Evolutionary conservation across 1,284 basidiomycete genomes (phyloP), one percentile per base, ranked within the genome.

Genomic region (Papiliotrema fonsecae): DNA sequence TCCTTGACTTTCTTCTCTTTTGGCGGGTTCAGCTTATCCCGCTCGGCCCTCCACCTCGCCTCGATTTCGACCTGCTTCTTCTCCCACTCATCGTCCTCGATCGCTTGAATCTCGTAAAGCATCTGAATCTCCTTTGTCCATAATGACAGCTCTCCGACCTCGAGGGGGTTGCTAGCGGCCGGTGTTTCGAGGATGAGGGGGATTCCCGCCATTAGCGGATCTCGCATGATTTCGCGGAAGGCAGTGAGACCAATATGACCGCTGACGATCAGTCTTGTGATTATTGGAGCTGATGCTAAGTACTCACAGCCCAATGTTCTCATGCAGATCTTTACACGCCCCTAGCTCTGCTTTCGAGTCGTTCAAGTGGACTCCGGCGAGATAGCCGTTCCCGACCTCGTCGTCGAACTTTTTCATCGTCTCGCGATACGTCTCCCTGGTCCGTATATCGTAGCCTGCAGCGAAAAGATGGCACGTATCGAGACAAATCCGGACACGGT

Each of bases 381-480:
- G 80, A 62, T 87, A 89, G 13, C 77, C 67, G 27, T 86, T 64
- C 1, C 89, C 88, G 6, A 93, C 77, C 44, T 81, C 75, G 18
- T 75, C 60, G 37, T 87, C 82, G 57, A 92, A 88, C 45, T 80
- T 73, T 10, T 72, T 54, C 67, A 87, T 67, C 21, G 69, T 74
- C 9, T 56, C 57, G 4, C 59, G 55, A 53, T 74, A 73, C 0
- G 65, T 51, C n/a, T 67, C 65, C 6, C 64, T 59, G 4, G 84
- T 85, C 18, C 85, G 78, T 31, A 92, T 79, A 64, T 91, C 87
- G 64, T 91, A 90, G 0, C 88, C 86, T 0, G 88, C 85, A 5
- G 88, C 85, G 55, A 88, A 88, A 60, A 84, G 76, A 73, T 93
- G 88, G 67, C 88, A 91, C 0, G 89, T 91, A 72, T 93, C 89